These are phyloP conservation scores for Cordia subcordata DNA, from an alignment of 257 asterid genomes.

Conservation along the genomic window DNA sequence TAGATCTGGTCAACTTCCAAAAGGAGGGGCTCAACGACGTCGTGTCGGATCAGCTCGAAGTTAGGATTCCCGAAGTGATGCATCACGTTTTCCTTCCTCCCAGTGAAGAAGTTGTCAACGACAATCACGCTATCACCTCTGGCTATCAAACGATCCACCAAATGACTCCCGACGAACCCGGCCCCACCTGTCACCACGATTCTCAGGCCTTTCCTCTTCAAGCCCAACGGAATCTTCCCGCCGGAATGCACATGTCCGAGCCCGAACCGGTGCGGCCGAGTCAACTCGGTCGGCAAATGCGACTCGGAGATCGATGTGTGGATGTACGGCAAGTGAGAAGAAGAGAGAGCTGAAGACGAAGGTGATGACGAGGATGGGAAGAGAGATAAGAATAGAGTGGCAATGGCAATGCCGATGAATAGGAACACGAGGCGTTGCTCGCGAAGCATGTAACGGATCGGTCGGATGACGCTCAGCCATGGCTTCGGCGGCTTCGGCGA, in stretches of 20 bases:
- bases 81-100: slow-evolving; percentile 80
- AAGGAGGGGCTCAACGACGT: slow-evolving; percentile 91
- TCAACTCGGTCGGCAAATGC: slow-evolving; percentile 32
- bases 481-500: slow-evolving; percentile 58
- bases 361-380: slow-evolving; percentile 18
- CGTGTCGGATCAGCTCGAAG: slow-evolving; percentile 92
- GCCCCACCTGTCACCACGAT: slow-evolving; percentile 97
- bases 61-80: slow-evolving; percentile 87
- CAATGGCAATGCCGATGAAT: slow-evolving; percentile 46
- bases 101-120: slow-evolving; percentile 95
- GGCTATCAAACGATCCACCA: slow-evolving; percentile 77
- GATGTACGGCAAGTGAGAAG: slow-evolving; percentile 1
- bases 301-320: slow-evolving; percentile 22
- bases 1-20: slow-evolving; percentile 98
- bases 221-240: slow-evolving; percentile 80
- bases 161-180: slow-evolving; percentile 90
- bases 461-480: slow-evolving; percentile 31
- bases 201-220: slow-evolving; percentile 63
- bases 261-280: slow-evolving; percentile 33
- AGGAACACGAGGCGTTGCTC: slow-evolving; percentile 47
- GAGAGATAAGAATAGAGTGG: slow-evolving; percentile 32
- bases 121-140: slow-evolving; percentile 96
- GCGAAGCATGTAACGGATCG: slow-evolving; percentile 43
- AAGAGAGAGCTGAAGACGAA: slow-evolving; percentile 21
- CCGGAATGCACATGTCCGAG: slow-evolving; percentile 50